These are phyloP conservation scores for Salvia splendens DNA, from an alignment of 257 asterid genomes.

Conservation along the genomic window DNA sequence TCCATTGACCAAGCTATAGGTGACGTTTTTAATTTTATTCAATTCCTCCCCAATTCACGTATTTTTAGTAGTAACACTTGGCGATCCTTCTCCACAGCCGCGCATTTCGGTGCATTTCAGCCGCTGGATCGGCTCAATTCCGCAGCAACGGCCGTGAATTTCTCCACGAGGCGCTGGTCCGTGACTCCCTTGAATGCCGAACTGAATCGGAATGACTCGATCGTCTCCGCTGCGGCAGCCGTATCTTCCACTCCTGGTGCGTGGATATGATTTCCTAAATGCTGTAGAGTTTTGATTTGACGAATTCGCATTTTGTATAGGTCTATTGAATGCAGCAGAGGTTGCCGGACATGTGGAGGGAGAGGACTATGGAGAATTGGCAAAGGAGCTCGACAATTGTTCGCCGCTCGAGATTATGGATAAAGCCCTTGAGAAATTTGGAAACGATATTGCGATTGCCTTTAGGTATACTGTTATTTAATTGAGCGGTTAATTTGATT, in stretches of 20 bases:
- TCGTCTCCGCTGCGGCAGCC: conserved; percentile 58
- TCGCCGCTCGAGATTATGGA: conserved; percentile 83
- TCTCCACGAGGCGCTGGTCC: conserved; percentile 41
- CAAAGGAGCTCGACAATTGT: conserved; percentile 59
- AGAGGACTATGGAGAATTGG: conserved; percentile 59
- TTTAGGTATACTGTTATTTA: conserved; percentile 55
- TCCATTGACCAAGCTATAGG: conserved; percentile 59
- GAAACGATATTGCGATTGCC: conserved; percentile 77
- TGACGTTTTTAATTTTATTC: conserved; percentile 8
- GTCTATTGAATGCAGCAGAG: conserved; percentile 35
- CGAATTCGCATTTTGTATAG: conserved; percentile 12
- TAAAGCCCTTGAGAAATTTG: conserved; percentile 68
- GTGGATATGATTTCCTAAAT: conserved; percentile 14
- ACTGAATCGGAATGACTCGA: conserved; percentile 49
- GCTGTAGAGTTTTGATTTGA: conserved; percentile 20
- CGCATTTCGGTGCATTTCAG: conserved; percentile 51
- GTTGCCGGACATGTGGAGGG: conserved; percentile 45
- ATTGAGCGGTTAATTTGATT: not conserved
- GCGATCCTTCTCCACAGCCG: conserved; percentile 31
- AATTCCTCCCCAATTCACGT: not conserved
- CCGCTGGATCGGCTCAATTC: conserved; percentile 49
- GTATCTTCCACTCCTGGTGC: conserved; percentile 47
- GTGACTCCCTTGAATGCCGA: conserved; percentile 72
- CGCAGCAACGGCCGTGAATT: conserved; percentile 40
- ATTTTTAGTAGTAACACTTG: not conserved